Base-by-base conservation (phyloP, 805 yeast species). In the Citeromyces matritensis region DNA sequence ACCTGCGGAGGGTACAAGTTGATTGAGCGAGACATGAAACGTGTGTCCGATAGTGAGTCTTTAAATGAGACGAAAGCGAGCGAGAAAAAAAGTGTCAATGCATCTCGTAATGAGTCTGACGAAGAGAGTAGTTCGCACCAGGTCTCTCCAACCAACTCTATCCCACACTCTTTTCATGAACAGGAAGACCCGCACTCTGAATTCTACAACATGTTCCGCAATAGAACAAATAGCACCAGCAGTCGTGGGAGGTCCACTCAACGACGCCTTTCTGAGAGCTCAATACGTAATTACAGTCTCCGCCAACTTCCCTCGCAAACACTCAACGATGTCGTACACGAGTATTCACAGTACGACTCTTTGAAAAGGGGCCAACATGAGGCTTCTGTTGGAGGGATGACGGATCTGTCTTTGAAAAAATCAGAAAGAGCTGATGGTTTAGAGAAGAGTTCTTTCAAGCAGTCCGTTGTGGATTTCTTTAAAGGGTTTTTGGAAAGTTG, bases 1-100 rank as follows among this genome's bases (percentile, higher is more conserved):
- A 77, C 81, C 43, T 53, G 78, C 29, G 95, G 95, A 2, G 66
- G 80, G 33, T 77, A 75, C 52, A 62, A 73, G 37, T 51, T 85
- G 32, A 60, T 84, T 10, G 78, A 73, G 27, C 57, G 70, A 47
- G 95, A 85, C 48, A 80, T 84, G 44, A 59, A 65, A 34, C 44
- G 49, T 14, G 47, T 17, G 21, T 17, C 21, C 7, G 21, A 17
- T 7, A 5, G 15, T 12, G 31, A 29, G 14, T 14, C 19, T 9
- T 5, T 37, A 41, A 9, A 41, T 36, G 11, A 17, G 32, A 11
- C 13, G 12, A 30, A 26, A n/a, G 7, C 9, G 11, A 23, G 27
- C 27, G 5, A 14, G 15, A 12, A 9, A 6, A 11, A 24, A 11
- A 21, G 11, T 5, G 12, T 12, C 15, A 11, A 14, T 27, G 21